phyloP scores from a whole-genome alignment of 768 basidiomycete species.

The Podaxis pistillaris region DNA sequence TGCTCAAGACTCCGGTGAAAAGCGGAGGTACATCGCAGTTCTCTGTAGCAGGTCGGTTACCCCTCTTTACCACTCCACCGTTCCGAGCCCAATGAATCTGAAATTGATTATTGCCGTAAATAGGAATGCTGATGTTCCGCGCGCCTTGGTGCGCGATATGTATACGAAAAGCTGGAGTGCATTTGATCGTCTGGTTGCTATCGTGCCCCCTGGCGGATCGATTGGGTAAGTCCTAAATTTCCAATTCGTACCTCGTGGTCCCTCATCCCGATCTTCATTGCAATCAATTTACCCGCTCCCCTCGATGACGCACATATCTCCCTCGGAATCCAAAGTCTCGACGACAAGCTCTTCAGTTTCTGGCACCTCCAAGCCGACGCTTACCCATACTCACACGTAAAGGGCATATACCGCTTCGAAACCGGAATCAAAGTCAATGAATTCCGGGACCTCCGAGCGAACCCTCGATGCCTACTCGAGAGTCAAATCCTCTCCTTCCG shows the following conservation, averaged over 20 bases:
- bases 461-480: slow-evolving; percentile 84
- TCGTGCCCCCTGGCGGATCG: slow-evolving; percentile 87
- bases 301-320: slow-evolving; percentile 4
- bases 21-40: slow-evolving; percentile 70
- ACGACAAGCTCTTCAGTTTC: slow-evolving; percentile 90
- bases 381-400: slow-evolving; percentile 73
- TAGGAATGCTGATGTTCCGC: slow-evolving; percentile 83
- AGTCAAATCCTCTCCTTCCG: slow-evolving; percentile 80
- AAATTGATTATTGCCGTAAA: slow-evolving; percentile 2
- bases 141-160: slow-evolving; percentile 84
- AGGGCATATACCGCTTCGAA: slow-evolving; percentile 86
- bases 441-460: slow-evolving; percentile 85
- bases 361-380: slow-evolving; percentile 82
- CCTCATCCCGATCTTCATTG: background rate
- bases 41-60: slow-evolving; percentile 61
- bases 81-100: background rate
- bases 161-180: slow-evolving; percentile 94
- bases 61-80: background rate
- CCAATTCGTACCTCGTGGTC: background rate
- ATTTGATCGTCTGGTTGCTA: slow-evolving; percentile 83
- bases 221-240: slow-evolving; percentile 60
- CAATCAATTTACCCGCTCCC: background rate
- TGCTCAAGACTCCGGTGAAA: slow-evolving; percentile 72
- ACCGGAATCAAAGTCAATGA: slow-evolving; percentile 86
- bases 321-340: slow-evolving; percentile 52